A percentile compares a stretch with the other conserved stretches of the same genome.
These are phyloP conservation scores for Alternaria rosae DNA, from an alignment of 2,329 filamentous ascomycete genomes.

Conservation along the genomic window DNA sequence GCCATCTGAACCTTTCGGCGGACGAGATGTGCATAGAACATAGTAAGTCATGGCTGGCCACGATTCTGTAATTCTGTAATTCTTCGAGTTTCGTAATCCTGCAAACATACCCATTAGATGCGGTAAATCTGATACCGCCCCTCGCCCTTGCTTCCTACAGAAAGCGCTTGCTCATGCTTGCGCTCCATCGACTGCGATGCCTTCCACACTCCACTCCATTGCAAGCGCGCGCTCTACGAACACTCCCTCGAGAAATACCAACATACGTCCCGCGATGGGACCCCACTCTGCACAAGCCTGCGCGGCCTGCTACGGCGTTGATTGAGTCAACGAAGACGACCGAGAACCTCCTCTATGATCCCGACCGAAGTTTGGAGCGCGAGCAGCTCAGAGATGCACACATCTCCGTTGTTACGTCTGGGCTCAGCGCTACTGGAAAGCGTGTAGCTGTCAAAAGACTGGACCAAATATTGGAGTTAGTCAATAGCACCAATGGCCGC, in stretches of 20 bases:
- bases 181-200: slow-evolving; percentile 30
- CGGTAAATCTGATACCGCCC: not conserved
- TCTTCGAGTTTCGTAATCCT: not conserved
- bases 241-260: slow-evolving; percentile 32
- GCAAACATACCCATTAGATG: not conserved
- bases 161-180: slow-evolving; percentile 33
- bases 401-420: not conserved
- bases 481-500: slow-evolving; percentile 1
- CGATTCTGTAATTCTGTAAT: not conserved
- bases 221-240: slow-evolving; percentile 33
- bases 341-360: slow-evolving; percentile 1
- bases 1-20: not conserved
- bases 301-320: not conserved
- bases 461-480: slow-evolving; percentile 21
- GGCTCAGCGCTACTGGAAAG: not conserved
- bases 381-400: slow-evolving; percentile 16
- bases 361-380: slow-evolving; percentile 12
- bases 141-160: not conserved
- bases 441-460: slow-evolving; percentile 17
- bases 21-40: not conserved
- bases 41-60: slow-evolving; percentile 4
- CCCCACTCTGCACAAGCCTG: slow-evolving; percentile 28
- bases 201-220: slow-evolving; percentile 25
- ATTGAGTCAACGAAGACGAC: not conserved
- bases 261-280: slow-evolving; percentile 36